phyloP scores from a whole-genome alignment of 768 basidiomycete genomes.

The Suillus decipiens region DNA sequence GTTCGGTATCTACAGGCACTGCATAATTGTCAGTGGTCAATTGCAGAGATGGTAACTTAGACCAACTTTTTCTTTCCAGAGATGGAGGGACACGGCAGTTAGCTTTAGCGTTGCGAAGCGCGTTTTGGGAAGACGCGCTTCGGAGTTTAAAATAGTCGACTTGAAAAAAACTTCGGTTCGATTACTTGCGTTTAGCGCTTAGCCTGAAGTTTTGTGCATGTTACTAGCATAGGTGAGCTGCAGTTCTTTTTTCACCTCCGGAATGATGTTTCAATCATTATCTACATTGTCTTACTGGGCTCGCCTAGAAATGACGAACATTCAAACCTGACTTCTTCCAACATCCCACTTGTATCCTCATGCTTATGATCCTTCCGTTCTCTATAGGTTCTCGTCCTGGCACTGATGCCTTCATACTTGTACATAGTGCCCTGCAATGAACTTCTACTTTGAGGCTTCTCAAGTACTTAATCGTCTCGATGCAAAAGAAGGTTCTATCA shows the following conservation, averaged over 20 bases:
- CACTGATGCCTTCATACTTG: slow-evolving; percentile 25
- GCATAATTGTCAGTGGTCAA: slow-evolving; percentile 20
- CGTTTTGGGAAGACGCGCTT: slow-evolving; percentile 31
- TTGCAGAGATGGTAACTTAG: not conserved
- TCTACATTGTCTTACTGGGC: slow-evolving; percentile 91
- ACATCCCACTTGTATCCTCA: slow-evolving; percentile 15
- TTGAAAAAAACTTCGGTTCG: not conserved
- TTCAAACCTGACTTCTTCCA: slow-evolving; percentile 24
- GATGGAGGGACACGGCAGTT: slow-evolving; percentile 10
- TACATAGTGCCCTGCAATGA: slow-evolving; percentile 56
- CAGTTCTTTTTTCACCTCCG: slow-evolving; percentile 19
- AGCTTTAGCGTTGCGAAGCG: slow-evolving; percentile 14
- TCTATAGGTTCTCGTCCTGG: slow-evolving; percentile 18
- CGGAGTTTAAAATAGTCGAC: slow-evolving; percentile 33
- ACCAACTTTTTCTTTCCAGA: slow-evolving; percentile 27
- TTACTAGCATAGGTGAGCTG: slow-evolving; percentile 16
- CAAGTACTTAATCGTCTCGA: slow-evolving; percentile 83
- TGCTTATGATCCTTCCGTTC: slow-evolving; percentile 30
- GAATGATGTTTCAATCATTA: slow-evolving; percentile 66
- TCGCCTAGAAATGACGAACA: slow-evolving; percentile 51
- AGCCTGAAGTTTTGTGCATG: not conserved
- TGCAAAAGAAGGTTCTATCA: slow-evolving; percentile 89
- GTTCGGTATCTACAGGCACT: slow-evolving; percentile 78
- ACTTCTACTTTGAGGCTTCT: slow-evolving; percentile 94
- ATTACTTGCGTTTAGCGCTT: not conserved